A percentile compares a stretch with the other conserved stretches of the same genome.
These are phyloP conservation scores for Coprinellus aureogranulatus DNA, from an alignment of 768 basidiomycete genomes.

Conservation along the genomic window DNA sequence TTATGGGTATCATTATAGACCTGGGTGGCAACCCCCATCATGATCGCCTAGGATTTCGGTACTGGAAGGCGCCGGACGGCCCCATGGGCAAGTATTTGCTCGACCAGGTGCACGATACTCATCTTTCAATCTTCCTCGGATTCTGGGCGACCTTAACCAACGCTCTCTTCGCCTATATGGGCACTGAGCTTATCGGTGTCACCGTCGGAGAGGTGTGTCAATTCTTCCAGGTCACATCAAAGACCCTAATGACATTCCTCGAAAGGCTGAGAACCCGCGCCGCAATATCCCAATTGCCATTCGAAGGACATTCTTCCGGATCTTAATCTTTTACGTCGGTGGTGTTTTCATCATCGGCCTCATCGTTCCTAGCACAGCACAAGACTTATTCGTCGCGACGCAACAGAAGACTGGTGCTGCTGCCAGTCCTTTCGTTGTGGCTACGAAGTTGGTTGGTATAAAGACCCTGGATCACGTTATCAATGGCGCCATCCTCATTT, in stretches of 20 bases:
- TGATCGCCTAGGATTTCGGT: constrained; percentile 49
- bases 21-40: constrained; percentile 54
- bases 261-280: constrained; percentile 65
- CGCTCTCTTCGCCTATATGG: constrained; percentile 70
- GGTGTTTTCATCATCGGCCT: constrained; percentile 72
- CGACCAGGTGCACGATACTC: constrained; percentile 45
- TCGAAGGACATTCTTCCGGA: constrained; percentile 56
- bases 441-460: constrained; percentile 51
- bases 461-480: constrained; percentile 61
- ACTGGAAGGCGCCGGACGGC: constrained; percentile 48
- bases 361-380: constrained; percentile 60
- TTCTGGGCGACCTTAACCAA: constrained; percentile 73
- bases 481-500: constrained; percentile 60
- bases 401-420: constrained; percentile 51
- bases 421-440: constrained; percentile 65
- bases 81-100: constrained; percentile 57
- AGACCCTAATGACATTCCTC: constrained; percentile 2
- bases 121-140: constrained; percentile 58
- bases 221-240: not conserved
- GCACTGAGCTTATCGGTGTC: constrained; percentile 74
- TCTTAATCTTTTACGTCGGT: constrained; percentile 61
- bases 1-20: constrained; percentile 65
- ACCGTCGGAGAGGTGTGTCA: constrained; percentile 44
- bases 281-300: constrained; percentile 75
- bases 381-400: constrained; percentile 44